Conservation (phyloP, 345 rosid genomes). For the Nephelium lappaceum region DNA sequence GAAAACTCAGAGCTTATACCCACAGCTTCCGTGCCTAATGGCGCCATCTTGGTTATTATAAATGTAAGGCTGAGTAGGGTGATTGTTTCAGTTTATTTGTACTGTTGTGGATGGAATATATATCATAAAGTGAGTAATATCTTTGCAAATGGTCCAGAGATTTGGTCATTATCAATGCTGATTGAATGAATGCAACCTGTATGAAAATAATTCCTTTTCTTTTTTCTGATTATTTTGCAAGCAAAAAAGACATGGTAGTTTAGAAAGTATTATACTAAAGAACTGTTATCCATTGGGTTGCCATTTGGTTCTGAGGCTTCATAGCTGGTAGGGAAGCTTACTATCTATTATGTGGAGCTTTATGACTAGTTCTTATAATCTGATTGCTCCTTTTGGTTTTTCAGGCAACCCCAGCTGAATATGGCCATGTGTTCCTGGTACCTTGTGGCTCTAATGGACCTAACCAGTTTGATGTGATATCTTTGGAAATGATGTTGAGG, state of each 20-base stretch:
- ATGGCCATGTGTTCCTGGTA: constrained; percentile 42
- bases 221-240: not conserved
- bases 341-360: not conserved
- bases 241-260: not conserved
- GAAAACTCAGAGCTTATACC: constrained; percentile 34
- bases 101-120: constrained; percentile 9
- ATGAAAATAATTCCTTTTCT: not conserved
- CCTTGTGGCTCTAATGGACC: constrained; percentile 29
- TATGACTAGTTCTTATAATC: constrained; percentile 10
- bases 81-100: constrained; percentile 1
- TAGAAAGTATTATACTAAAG: not conserved
- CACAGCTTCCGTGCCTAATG: constrained; percentile 31
- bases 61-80: constrained; percentile 31
- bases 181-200: not conserved
- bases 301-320: constrained; percentile 4
- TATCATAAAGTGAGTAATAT: constrained; percentile 4
- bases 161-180: not conserved
- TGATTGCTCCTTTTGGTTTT: constrained; percentile 9
- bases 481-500: constrained; percentile 31
- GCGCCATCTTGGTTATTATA: constrained; percentile 26
- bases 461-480: constrained; percentile 28
- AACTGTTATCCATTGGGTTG: not conserved
- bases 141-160: not conserved
- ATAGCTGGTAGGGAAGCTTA: constrained; percentile 5
- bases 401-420: constrained; percentile 39